Percentiles rank a stretch among this genome's conserved stretches.
Conservation (phyloP, 2,329 filamentous ascomycete genomes). For the Verticillium tricorpus region DNA sequence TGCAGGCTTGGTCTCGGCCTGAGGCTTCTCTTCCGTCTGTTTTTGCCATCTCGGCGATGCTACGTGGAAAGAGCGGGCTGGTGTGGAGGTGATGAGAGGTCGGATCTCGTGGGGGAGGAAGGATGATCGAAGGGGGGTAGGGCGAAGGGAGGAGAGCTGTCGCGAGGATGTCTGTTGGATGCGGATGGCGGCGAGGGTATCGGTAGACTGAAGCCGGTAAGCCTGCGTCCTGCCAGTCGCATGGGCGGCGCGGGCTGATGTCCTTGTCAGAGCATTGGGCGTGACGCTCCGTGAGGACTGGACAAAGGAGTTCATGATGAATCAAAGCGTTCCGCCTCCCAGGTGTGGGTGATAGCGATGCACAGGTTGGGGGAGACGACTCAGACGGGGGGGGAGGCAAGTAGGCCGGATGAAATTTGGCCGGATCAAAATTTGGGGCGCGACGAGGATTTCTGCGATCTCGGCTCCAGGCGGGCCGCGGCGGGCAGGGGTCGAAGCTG, state of each 20-base stretch:
- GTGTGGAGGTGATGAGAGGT: conserved; percentile 26
- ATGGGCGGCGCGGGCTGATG: conserved; percentile 31
- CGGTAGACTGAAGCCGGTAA: conserved; percentile 38
- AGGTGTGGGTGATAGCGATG: conserved; percentile 20
- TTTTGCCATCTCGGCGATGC: conserved; percentile 26
- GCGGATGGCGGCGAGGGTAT: conserved; percentile 23
- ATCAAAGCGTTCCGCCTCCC: conserved; percentile 23
- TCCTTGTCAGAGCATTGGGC: conserved; percentile 35
- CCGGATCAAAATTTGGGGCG: conserved; percentile 29
- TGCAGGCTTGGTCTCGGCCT: conserved; percentile 13
- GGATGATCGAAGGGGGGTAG: conserved; percentile 38
- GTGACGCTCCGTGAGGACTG: conserved; percentile 37
- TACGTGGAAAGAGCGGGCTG: conserved; percentile 33
- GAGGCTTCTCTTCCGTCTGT: conserved; percentile 28
- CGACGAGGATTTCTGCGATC: conserved; percentile 6
- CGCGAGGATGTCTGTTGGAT: conserved; percentile 21
- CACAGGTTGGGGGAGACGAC: conserved; percentile 14
- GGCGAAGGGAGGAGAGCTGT: conserved; percentile 21
- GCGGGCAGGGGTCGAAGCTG: background rate
- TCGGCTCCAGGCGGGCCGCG: conserved; percentile 1
- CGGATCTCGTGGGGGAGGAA: conserved; percentile 38
- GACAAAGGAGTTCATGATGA: conserved; percentile 39
- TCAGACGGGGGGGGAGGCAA: conserved; percentile 9
- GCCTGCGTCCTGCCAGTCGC: conserved; percentile 37
- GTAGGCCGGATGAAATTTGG: conserved; percentile 21